Conservation (phyloP, 2,329 filamentous ascomycete genomes). For the Pezizomycotina sp. region DNA sequence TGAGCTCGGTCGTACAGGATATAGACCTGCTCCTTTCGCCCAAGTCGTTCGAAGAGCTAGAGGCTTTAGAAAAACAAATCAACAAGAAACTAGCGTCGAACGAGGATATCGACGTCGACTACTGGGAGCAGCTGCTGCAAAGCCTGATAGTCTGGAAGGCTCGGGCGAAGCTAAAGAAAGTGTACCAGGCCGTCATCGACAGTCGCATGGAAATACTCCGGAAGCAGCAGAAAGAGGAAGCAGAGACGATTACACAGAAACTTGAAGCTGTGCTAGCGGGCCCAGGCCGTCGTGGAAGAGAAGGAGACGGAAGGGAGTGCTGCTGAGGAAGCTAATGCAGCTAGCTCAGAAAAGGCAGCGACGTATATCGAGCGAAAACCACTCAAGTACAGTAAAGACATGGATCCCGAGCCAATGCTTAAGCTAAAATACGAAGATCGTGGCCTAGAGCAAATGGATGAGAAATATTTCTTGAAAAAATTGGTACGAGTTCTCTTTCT, state of each 20-base stretch:
- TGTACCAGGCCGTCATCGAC: conserved; percentile 59
- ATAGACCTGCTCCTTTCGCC: conserved; percentile 74
- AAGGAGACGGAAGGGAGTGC: conserved; percentile 7
- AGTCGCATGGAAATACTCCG: conserved; percentile 50
- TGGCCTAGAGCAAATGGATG: conserved; percentile 40
- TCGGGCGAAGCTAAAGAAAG: conserved; percentile 61
- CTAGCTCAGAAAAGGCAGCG: background rate
- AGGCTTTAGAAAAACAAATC: conserved; percentile 73
- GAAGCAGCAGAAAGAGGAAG: conserved; percentile 51
- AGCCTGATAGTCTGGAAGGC: conserved; percentile 84
- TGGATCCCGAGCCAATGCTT: conserved; percentile 51
- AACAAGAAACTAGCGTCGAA: conserved; percentile 69
- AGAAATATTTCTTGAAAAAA: conserved; percentile 40
- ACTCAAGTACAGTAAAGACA: conserved; percentile 30
- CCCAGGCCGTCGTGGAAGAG: conserved; percentile 22
- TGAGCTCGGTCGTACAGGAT: conserved; percentile 68
- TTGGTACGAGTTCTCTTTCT: conserved; percentile 30
- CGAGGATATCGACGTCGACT: conserved; percentile 88
- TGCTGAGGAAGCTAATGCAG: conserved; percentile 1
- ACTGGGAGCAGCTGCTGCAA: conserved; percentile 84
- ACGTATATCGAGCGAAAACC: conserved; percentile 17
- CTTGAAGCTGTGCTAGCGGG: conserved; percentile 36
- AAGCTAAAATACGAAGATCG: conserved; percentile 50
- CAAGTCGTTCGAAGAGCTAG: conserved; percentile 75
- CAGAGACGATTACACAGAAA: conserved; percentile 39